Evolutionary conservation across 352 stramenopile species (phyloP), one percentile per base, ranked within the genome.

Genomic region (Phytopythium aichiense): DNA sequence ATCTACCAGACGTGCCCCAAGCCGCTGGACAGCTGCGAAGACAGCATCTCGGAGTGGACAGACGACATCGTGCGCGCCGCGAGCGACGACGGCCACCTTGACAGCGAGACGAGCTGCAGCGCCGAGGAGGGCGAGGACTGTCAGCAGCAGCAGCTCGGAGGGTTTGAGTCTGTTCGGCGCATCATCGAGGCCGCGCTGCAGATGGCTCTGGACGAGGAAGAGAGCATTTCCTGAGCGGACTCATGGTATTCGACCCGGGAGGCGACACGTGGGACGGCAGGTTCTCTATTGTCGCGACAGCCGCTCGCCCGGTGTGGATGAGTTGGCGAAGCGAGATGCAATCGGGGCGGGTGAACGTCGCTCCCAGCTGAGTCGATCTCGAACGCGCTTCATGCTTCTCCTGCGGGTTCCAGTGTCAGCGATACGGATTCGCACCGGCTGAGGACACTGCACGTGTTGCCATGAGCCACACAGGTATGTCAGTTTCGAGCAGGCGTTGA

Each of bases 181-280:
- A 70, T 88, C 55, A 74, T 90, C n/a, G 73, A 87, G 46, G 75
- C 75, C 30, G 78, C 78, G 45, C 56, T 90, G 53, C 71, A 85
- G 22, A 68, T 88, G 61, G 77, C 69, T 1, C 74, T 86, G 31
- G 78, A 88, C 72, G 80, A 87, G 66, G 80, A 87, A n/a, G 74
- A 88, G 35, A 16, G 33, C 16, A 15, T 40, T 33, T 31, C 48
- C 46, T 63, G 48, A 63, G 23, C 18, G 28, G 3, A 15, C 4
- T 37, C 38, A 23, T 30, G 18, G 42, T 5, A 31, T 31, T 31
- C 28, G 28, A 31, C 28, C 4, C 46, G 46, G 12, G 23, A 33
- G 3, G 23, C 45, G 28, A 31, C 4, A 31, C 28, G 28, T 31
- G 28, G 28, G 28, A 5, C 28, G 28, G 11, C 22, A 22, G 18